phyloP scores from a whole-genome alignment of 192 early-diverging fungal species.

The Coemansia aciculifera region DNA sequence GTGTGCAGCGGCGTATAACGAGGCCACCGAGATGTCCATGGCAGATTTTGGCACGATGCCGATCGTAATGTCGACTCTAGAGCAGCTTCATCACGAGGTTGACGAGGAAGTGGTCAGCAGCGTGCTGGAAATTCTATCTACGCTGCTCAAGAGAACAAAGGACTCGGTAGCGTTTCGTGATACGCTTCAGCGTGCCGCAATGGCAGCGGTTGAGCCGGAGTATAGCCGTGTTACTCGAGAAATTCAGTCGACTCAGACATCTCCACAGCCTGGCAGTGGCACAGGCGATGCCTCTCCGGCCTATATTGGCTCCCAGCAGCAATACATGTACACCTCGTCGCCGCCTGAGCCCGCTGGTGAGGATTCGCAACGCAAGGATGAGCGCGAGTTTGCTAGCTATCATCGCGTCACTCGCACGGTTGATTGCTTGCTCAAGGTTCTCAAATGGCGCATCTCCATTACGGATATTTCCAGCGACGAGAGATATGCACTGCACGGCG shows the following conservation, averaged over 20 bases:
- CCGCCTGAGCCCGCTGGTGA: constrained; percentile 15
- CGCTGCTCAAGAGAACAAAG: constrained; percentile 20
- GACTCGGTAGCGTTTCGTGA: constrained; percentile 16
- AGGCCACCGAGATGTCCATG: constrained; percentile 3
- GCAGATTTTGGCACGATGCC: constrained; percentile 18
- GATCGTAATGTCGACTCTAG: constrained; percentile 35
- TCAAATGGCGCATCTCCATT: constrained; percentile 43
- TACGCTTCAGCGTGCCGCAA: constrained; percentile 15
- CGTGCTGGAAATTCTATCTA: constrained; percentile 27
- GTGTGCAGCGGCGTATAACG: constrained; percentile 22
- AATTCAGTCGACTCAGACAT: not conserved
- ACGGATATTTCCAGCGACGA: constrained; percentile 23
- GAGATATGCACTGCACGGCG: constrained; percentile 18
- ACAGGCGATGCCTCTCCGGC: constrained; percentile 17
- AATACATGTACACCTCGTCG: not conserved
- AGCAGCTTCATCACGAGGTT: constrained; percentile 42
- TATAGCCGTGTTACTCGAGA: constrained; percentile 9
- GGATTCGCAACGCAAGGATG: not conserved
- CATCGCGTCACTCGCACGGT: constrained; percentile 24
- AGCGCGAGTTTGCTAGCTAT: constrained; percentile 29
- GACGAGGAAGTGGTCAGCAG: constrained; percentile 32
- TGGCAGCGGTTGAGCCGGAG: constrained; percentile 33
- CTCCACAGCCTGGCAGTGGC: not conserved
- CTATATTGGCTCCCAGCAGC: not conserved
- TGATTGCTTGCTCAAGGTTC: constrained; percentile 22